Base-by-base conservation (phyloP, 495 filamentous ascomycete species). In the Penicillium diatomitis region DNA sequence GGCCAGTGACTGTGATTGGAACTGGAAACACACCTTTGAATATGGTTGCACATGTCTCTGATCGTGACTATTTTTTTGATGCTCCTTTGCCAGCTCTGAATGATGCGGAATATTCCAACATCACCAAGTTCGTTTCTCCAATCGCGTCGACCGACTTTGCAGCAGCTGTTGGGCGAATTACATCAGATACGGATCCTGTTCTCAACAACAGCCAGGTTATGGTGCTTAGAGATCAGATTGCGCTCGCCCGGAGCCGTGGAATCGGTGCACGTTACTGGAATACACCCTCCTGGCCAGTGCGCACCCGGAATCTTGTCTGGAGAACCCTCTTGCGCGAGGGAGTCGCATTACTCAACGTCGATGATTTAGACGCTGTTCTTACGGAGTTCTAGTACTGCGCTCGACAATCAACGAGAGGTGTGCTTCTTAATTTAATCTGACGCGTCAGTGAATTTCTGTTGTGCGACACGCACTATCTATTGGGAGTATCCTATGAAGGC, bases 21-120 rank as follows among this genome's bases (percentile, higher is more conserved):
- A 90, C 88, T 0, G 89, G 89, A 10, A 82, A 84, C 50, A 82
- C 86, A 0, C 85, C 87, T 0, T 84, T 91, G 48, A 74, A 86
- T 40, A 65, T 73, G 57, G 70, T 86, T 7, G 68, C 71, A 32
- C 64, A 72, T 28, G 61, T 76, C 32, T 44, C 61, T 5, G 58
- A 74, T 12, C 69, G 82, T 8, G 75, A 82, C 60, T 78, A 78
- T 47, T 85, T 84, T 68, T 84, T 72, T 57, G 82, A 85, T 51
- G 81, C 72, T 0, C 78, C 75, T 9, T 70, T 84, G 20, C 64
- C 73, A 3, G 49, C 63, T 3, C 68, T 83, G 6, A 58, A 53
- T 38, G 66, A 66, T 27, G 60, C 69, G 4, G 49, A 58, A 43
- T 73, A 70, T 48, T 49, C 57, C 32, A 70, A 74, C 39, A 68